A percentile compares a stretch with the other conserved stretches of the same genome.
Evolutionary conservation across 1,284 basidiomycete species (phyloP).

Genomic region (Fomitopsis schrenkii): DNA sequence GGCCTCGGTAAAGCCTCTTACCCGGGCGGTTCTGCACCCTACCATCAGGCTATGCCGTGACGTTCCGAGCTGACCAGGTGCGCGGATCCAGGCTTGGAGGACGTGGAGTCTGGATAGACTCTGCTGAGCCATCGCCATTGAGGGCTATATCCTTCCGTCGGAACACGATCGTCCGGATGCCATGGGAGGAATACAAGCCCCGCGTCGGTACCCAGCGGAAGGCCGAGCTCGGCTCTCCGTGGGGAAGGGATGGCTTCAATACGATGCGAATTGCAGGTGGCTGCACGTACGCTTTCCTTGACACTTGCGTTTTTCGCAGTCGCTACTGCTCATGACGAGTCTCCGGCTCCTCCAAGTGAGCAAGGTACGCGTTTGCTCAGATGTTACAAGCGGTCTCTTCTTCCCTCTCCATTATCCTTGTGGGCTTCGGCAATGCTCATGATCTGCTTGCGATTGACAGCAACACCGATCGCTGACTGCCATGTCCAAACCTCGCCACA

Average conservation of each 20-base stretch:
- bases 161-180: background rate
- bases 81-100: background rate
- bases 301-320: background rate
- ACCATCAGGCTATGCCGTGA: background rate
- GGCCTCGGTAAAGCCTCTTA: background rate
- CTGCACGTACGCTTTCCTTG: background rate
- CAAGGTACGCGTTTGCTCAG: slow-evolving; percentile 3
- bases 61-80: background rate
- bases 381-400: background rate
- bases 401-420: background rate
- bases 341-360: slow-evolving; percentile 1
- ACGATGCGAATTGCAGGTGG: background rate
- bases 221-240: slow-evolving; percentile 9
- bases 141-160: background rate
- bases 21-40: background rate
- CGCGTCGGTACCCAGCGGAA: slow-evolving; percentile 6
- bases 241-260: background rate
- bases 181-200: slow-evolving; percentile 3
- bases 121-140: background rate
- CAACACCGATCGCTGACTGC: slow-evolving; percentile 12
- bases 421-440: background rate
- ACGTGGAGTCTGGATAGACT: background rate
- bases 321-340: slow-evolving; percentile 1
- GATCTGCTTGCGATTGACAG: slow-evolving; percentile 3
- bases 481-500: slow-evolving; percentile 32